A percentile compares a stretch with the other conserved stretches of the same genome.
Evolutionary conservation across 2,329 filamentous ascomycete genomes (phyloP).

Genomic region (Paecilomyces dactylethromorphus): DNA sequence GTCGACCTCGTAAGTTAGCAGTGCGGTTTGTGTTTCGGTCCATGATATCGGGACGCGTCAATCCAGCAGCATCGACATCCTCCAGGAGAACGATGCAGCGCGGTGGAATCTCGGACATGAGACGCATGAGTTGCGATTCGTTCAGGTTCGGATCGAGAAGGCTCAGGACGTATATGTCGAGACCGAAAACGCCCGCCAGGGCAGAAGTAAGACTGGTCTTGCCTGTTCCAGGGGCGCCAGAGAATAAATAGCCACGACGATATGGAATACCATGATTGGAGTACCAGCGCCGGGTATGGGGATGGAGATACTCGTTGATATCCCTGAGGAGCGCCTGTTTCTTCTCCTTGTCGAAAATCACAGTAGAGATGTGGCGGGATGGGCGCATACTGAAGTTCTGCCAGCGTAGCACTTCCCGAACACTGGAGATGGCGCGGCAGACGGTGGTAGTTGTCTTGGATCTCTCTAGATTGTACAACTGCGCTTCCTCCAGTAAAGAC

Average conservation of each 20-base stretch:
- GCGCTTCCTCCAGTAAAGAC: conserved; percentile 38
- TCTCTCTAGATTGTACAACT: conserved; percentile 43
- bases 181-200: conserved; percentile 58
- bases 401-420: conserved; percentile 42
- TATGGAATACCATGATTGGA: conserved; percentile 69
- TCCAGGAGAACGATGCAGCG: conserved; percentile 62
- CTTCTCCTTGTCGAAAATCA: conserved; percentile 62
- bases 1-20: background rate
- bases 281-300: conserved; percentile 62
- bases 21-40: conserved; percentile 10
- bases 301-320: conserved; percentile 72
- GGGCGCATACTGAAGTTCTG: conserved; percentile 56
- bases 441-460: conserved; percentile 46
- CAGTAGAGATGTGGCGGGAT: conserved; percentile 65
- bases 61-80: conserved; percentile 62
- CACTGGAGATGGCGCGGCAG: conserved; percentile 46
- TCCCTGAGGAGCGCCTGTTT: conserved; percentile 63
- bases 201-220: conserved; percentile 65
- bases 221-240: conserved; percentile 70
- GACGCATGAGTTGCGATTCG: conserved; percentile 53
- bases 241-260: conserved; percentile 68
- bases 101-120: conserved; percentile 57
- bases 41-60: conserved; percentile 35
- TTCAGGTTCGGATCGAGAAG: conserved; percentile 55
- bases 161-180: conserved; percentile 60